These are phyloP conservation scores for Tilletia horrida DNA, from an alignment of 1,284 basidiomycete species.

Conservation along the genomic window DNA sequence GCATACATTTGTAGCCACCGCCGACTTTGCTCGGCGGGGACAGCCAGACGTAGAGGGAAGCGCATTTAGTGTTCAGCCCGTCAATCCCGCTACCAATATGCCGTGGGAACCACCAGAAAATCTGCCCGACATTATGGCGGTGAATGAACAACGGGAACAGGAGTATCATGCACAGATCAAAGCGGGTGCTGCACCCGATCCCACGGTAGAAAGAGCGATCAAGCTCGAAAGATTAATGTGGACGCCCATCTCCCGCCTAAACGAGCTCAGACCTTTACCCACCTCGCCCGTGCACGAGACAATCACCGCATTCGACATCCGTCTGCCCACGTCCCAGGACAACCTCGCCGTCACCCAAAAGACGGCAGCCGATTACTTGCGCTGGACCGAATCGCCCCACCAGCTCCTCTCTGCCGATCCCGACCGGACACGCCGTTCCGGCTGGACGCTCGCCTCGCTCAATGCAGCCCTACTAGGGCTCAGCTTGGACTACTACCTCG, in stretches of 20 bases:
- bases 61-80: background rate
- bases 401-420: background rate
- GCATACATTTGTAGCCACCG: background rate
- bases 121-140: background rate
- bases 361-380: conserved; percentile 10
- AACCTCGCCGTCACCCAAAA: background rate
- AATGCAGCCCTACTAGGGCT: background rate
- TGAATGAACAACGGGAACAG: background rate
- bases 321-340: background rate
- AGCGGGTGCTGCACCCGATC: background rate
- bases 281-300: conserved; percentile 9
- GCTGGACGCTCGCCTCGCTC: conserved; percentile 3
- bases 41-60: background rate
- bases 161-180: background rate
- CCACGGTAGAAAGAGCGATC: background rate
- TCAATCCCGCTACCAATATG: background rate
- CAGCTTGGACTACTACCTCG: conserved; percentile 10
- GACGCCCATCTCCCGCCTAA: background rate
- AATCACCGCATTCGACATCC: conserved; percentile 7
- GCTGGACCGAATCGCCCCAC: background rate
- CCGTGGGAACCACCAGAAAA: background rate
- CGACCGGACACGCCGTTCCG: background rate
- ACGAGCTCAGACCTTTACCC: background rate
- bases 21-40: conserved; percentile 1
- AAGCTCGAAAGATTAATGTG: background rate